Percentiles rank a stretch among this genome's conserved stretches.
phyloP scores from a whole-genome alignment of 2,329 filamentous ascomycete species.

The Bimuria novae-zelandiae region DNA sequence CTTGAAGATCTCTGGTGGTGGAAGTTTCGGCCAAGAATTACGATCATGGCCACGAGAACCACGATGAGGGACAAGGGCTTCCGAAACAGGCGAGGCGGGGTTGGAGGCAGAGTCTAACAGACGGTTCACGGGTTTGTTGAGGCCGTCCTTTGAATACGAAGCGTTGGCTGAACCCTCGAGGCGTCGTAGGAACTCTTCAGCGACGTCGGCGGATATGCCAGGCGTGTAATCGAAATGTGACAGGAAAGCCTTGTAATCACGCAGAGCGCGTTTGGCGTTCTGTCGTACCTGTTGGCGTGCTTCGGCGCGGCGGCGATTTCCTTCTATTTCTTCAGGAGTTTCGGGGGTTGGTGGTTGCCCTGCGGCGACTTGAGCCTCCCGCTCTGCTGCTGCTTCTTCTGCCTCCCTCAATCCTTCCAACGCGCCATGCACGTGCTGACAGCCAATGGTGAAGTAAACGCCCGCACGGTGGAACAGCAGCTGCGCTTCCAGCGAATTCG shows the following conservation, averaged over 20 bases:
- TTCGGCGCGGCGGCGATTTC: conserved; percentile 57
- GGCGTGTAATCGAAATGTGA: conserved; percentile 79
- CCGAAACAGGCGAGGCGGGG: conserved; percentile 32
- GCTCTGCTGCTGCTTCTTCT: conserved; percentile 38
- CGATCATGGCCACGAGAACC: conserved; percentile 34
- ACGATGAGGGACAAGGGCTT: conserved; percentile 53
- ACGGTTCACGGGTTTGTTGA: conserved; percentile 21
- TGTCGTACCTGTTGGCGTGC: conserved; percentile 71
- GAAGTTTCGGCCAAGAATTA: conserved; percentile 52
- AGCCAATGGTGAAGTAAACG: conserved; percentile 73
- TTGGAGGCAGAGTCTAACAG: conserved; percentile 32
- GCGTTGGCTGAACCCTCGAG: conserved; percentile 29
- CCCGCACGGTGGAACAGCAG: conserved; percentile 76
- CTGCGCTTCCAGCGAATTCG: conserved; percentile 74
- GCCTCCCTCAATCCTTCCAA: conserved; percentile 54
- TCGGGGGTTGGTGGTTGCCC: conserved; percentile 39
- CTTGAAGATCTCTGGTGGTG: conserved; percentile 57
- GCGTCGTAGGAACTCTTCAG: conserved; percentile 56
- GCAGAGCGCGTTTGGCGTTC: conserved; percentile 75
- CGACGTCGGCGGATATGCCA: conserved; percentile 64
- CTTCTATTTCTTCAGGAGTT: conserved; percentile 54
- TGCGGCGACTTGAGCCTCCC: conserved; percentile 28
- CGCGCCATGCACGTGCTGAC: conserved; percentile 64
- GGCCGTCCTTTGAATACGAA: conserved; percentile 17
- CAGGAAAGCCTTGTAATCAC: conserved; percentile 75